Evolutionary conservation across 2,329 filamentous ascomycete species (phyloP).

Genomic region (Aureobasidium zeae): DNA sequence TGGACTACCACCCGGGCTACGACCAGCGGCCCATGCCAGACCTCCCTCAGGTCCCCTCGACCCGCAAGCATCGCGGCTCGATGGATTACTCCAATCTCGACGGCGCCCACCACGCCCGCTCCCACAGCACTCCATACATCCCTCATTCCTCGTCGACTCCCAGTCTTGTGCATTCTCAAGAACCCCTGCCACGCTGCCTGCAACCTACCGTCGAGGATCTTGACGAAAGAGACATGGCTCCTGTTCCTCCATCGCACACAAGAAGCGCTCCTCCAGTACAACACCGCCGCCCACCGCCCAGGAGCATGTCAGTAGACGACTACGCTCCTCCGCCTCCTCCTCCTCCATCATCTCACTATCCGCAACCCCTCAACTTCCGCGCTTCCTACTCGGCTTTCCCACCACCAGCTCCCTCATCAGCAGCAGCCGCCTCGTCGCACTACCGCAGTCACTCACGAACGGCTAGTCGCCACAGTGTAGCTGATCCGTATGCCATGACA

Average conservation of each 20-base stretch:
- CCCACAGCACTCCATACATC: conserved; percentile 7
- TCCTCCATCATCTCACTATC: conserved; percentile 14
- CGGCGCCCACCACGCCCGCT: neutral
- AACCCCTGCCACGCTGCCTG: conserved; percentile 28
- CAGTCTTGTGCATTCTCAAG: conserved; percentile 7
- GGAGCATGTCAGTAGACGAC: conserved; percentile 25
- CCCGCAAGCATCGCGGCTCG: conserved; percentile 22
- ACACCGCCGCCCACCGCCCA: conserved; percentile 19
- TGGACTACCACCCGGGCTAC: conserved; percentile 14
- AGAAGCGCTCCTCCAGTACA: conserved; percentile 23
- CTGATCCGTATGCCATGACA: conserved; percentile 25
- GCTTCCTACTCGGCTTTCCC: conserved; percentile 16
- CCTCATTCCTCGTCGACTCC: conserved; percentile 12
- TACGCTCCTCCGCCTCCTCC: conserved; percentile 24
- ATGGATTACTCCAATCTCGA: neutral
- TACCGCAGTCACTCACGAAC: conserved; percentile 14
- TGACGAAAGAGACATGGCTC: conserved; percentile 36
- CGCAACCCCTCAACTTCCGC: conserved; percentile 1
- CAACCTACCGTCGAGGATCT: conserved; percentile 58
- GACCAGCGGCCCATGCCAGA: conserved; percentile 25
- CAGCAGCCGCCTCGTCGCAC: conserved; percentile 20
- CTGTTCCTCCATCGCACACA: conserved; percentile 30
- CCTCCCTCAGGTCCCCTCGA: conserved; percentile 28
- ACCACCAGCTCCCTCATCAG: conserved; percentile 8
- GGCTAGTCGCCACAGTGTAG: conserved; percentile 26